Conservation (phyloP, 768 basidiomycete species). For the Mycena capillaripes region DNA sequence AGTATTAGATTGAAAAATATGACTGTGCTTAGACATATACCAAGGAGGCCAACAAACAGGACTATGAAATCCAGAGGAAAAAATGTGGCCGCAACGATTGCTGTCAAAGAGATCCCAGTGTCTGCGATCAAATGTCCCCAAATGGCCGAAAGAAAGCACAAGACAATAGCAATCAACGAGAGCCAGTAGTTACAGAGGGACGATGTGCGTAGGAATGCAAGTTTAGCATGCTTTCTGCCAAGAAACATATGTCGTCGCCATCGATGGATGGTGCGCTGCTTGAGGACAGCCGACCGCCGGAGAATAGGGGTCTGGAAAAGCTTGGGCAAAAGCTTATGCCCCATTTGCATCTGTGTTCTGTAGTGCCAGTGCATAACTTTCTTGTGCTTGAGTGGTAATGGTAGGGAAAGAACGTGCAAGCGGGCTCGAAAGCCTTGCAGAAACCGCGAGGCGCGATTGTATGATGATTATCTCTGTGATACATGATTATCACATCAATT, state of each 20-base stretch:
- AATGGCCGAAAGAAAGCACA: slow-evolving; percentile 1
- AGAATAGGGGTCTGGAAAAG: slow-evolving; percentile 1
- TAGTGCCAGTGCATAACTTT: not conserved
- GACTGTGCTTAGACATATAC: not conserved
- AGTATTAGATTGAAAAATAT: not conserved
- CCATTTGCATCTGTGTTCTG: not conserved
- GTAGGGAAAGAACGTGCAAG: too few species aligned
- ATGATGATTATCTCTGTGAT: too few species aligned
- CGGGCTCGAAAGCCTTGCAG: too few species aligned
- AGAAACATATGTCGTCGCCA: slow-evolving; percentile 10
- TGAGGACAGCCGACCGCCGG: not conserved
- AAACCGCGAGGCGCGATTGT: too few species aligned
- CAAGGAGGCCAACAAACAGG: not conserved
- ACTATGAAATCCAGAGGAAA: not conserved
- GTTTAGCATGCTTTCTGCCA: slow-evolving; percentile 3
- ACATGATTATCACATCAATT: too few species aligned
- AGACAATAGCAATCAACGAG: not conserved
- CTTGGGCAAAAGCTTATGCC: not conserved
- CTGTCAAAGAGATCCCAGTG: not conserved
- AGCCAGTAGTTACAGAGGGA: slow-evolving; percentile 6
- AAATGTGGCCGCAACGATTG: not conserved
- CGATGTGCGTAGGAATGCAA: slow-evolving; percentile 7
- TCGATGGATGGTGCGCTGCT: not conserved
- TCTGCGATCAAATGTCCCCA: not conserved
- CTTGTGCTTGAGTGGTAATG: too few species aligned